Base-by-base conservation (phyloP, 192 early-diverging fungal species). In the Entomortierella beljakovae region DNA sequence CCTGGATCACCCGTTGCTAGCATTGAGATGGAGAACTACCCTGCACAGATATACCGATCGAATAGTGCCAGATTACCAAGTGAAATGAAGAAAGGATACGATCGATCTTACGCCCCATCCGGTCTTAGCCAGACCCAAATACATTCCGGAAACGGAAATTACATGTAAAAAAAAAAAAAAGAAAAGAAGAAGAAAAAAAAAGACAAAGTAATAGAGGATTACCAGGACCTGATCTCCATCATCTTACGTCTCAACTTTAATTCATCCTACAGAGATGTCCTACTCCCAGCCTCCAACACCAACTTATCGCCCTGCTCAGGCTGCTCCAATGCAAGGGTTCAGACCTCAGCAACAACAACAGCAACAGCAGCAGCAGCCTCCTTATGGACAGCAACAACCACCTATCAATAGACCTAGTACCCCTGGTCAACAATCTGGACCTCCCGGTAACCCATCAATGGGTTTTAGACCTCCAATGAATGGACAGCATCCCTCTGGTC, bases 201-300 rank as follows among this genome's bases (percentile, higher is more conserved):
- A n/a, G n/a, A n/a, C n/a, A n/a, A n/a, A n/a, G n/a, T n/a, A n/a
- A n/a, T n/a, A n/a, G 15, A 46, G 43, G 43, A 46, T 46, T 46
- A 46, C 5, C 43, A 46, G 43, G 43, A 20, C 43, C 8, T 9
- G 32, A 58, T 42, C 57, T 40, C 37, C 57, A 57, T 57, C 55
- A 57, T 57, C 55, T 4, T 57, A n/a, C 57, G 6, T 25, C 35
- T 40, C 37, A 37, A 23, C 37, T 22, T 3, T 25, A 37, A 58
- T 20, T 37, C 8, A 28, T 57, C 32, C 29, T 58, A 8, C 50
- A 34, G n/a, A n/a, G 59, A 76, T 76, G 72, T 58, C 64, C 20
- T 76, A 67, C 64, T 76, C 64, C 0, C 72, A 67, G 59, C 58
- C 72, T n/a, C 59, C 50, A 34, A 66, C 64, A 25, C 72, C 58